Evolutionary conservation across 2,329 filamentous ascomycete genomes (phyloP).

Genomic region (Hirsutella thompsonii): DNA sequence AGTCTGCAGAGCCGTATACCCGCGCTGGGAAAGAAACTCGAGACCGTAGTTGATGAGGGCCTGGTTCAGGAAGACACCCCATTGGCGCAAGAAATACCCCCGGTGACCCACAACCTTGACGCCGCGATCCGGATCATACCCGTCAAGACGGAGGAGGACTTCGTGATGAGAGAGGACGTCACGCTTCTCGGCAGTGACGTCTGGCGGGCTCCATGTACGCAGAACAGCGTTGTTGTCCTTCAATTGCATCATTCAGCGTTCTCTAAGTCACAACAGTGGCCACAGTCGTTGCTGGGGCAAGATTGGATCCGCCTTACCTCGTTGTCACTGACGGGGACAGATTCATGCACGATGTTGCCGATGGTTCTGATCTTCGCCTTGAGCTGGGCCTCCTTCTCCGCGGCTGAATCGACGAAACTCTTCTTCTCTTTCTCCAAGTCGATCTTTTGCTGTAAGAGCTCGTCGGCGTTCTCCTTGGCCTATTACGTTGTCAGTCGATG

Average conservation of each 20-base stretch:
- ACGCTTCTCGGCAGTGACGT: constrained; percentile 60
- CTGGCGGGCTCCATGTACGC: constrained; percentile 70
- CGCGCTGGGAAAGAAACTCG: constrained; percentile 71
- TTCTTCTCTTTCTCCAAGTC: constrained; percentile 75
- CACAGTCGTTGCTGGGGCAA: too few relatives aligned
- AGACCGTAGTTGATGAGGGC: constrained; percentile 92
- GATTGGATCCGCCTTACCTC: constrained; percentile 39
- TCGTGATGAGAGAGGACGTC: constrained; percentile 85
- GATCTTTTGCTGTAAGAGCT: constrained; percentile 66
- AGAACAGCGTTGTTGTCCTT: constrained; percentile 69
- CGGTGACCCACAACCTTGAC: constrained; percentile 91
- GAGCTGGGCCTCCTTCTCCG: constrained; percentile 61
- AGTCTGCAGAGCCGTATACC: constrained; percentile 72
- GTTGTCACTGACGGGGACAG: constrained; percentile 70
- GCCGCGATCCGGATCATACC: constrained; percentile 85
- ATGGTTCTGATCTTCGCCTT: constrained; percentile 72
- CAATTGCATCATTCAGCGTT: neutral
- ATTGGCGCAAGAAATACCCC: constrained; percentile 83
- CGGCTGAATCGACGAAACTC: constrained; percentile 58
- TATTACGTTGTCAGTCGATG: constrained; percentile 13
- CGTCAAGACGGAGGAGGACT: constrained; percentile 74
- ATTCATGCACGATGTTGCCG: constrained; percentile 63
- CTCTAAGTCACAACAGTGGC: neutral
- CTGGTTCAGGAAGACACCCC: constrained; percentile 84
- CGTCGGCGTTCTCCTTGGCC: constrained; percentile 77